phyloP scores from a whole-genome alignment of 257 asterid species.

The Avicennia marina region DNA sequence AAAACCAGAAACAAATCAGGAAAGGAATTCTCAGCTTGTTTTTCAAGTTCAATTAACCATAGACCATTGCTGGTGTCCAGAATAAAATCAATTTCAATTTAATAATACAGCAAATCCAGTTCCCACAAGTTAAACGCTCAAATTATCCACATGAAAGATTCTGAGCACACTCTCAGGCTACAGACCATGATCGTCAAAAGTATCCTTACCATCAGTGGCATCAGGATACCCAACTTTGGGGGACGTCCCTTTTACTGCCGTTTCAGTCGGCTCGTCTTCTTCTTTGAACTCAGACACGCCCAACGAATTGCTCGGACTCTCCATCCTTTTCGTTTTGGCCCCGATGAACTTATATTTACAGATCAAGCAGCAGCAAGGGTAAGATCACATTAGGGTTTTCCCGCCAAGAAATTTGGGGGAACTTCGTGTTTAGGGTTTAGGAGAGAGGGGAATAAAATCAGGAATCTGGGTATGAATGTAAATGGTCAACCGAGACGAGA shows the following conservation, averaged over 20 bases:
- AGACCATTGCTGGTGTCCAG: too few relatives aligned
- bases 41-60: too few relatives aligned
- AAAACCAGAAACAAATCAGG: too few relatives aligned
- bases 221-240: constrained; percentile 15
- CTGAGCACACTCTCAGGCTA: not conserved
- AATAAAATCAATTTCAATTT: too few relatives aligned
- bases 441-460: not conserved
- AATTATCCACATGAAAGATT: not conserved
- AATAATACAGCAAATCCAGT: too few relatives aligned
- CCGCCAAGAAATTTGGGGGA: not conserved
- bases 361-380: constrained; percentile 6
- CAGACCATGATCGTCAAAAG: constrained; percentile 10
- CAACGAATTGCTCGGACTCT: constrained; percentile 23
- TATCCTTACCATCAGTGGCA: constrained; percentile 18
- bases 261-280: constrained; percentile 26
- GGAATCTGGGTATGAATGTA: not conserved
- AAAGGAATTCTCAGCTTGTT: too few relatives aligned
- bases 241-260: constrained; percentile 10
- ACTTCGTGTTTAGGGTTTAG: constrained; percentile 16
- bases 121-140: not conserved
- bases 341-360: not conserved
- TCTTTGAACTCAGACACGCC: constrained; percentile 34
- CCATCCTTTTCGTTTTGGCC: constrained; percentile 25
- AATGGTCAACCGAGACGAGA: constrained; percentile 7
- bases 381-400: not conserved